Evolutionary conservation across 768 basidiomycete species (phyloP), one percentile per base, ranked within the genome.

Genomic region (Scleroderma citrinum): DNA sequence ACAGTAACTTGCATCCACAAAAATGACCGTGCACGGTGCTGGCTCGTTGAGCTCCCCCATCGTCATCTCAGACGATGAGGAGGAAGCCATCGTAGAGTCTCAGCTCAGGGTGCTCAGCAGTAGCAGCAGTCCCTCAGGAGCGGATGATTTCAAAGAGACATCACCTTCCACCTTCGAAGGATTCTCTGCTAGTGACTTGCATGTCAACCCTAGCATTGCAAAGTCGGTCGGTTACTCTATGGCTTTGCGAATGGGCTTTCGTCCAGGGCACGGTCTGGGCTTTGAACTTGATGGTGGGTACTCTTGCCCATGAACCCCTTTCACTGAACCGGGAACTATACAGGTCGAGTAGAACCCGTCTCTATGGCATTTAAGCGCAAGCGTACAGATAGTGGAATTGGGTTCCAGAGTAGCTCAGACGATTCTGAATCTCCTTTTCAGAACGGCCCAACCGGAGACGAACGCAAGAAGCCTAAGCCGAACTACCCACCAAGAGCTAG

Each of bases 41-140:
- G 63, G 63, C 30, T 64, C 64, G 1, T 51, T 52, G 52, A 57
- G 47, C 24, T 64, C 62, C 39, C 64, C 64, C 32, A 65, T 64
- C 43, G 50, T 59, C 41, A 59, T 65, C 16, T 61, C 61, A 11
- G 62, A 65, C 23, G 64, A 65, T 41, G 63, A 63, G 39, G 48
- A 55, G 12, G 53, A 59, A 24, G 55, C 56, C 41, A 36, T 57
- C 36, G 51, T 54, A 23, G 52, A 55, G 30, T 38, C 29, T 14
- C 47, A 47, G n/a, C 47, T 52, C 24, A 47, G 21, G 26, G 29
- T 16, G 7, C 23, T 32, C n/a, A 36, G 43, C 32, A 41, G 37
- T 37, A 38, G 37, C 26, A 11, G 14, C 44, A 30, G 20, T 38
- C 17, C 17, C 19, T 13, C 17, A 30, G 19, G 38, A 24, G 47